Evolutionary conservation across 768 basidiomycete species (phyloP).

Genomic region (Tricholoma matsutake): DNA sequence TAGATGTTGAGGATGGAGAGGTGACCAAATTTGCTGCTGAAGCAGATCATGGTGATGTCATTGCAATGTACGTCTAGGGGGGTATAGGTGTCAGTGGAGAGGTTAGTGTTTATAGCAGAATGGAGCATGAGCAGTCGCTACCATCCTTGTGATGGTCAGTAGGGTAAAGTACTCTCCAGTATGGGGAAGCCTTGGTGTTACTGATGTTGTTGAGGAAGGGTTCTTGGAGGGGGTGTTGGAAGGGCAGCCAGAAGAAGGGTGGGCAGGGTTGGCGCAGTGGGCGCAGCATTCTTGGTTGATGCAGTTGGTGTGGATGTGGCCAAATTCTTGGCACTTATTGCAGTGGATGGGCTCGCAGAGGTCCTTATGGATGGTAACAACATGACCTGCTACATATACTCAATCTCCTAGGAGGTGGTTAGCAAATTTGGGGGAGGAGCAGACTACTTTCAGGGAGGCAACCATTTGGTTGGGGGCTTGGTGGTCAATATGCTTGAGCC

Average conservation of each 20-base stretch:
- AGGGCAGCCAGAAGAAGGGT: not conserved
- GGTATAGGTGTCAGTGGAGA: not conserved
- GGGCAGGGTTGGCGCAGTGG: not conserved
- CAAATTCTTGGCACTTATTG: not conserved
- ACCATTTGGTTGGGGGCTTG: too few species aligned
- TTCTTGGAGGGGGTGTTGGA: not conserved
- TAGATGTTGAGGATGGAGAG: too few species aligned
- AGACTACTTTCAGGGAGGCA: too few species aligned
- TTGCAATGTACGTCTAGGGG: too few species aligned
- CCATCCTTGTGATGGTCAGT: too few species aligned
- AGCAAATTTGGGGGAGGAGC: not conserved
- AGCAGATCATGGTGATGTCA: too few species aligned
- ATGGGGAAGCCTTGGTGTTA: too few species aligned
- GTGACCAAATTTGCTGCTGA: too few species aligned
- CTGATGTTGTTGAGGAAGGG: too few species aligned
- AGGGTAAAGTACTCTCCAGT: too few species aligned
- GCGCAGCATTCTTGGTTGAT: not conserved
- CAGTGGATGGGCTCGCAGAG: not conserved
- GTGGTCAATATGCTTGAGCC: too few species aligned
- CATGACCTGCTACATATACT: conserved; percentile 1
- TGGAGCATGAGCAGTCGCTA: too few species aligned
- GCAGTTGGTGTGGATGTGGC: not conserved
- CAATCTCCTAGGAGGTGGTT: not conserved
- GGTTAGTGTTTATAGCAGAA: not conserved
- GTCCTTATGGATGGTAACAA: not conserved